phyloP scores from a whole-genome alignment of 345 rosid species.

The Acer yangbiense region DNA sequence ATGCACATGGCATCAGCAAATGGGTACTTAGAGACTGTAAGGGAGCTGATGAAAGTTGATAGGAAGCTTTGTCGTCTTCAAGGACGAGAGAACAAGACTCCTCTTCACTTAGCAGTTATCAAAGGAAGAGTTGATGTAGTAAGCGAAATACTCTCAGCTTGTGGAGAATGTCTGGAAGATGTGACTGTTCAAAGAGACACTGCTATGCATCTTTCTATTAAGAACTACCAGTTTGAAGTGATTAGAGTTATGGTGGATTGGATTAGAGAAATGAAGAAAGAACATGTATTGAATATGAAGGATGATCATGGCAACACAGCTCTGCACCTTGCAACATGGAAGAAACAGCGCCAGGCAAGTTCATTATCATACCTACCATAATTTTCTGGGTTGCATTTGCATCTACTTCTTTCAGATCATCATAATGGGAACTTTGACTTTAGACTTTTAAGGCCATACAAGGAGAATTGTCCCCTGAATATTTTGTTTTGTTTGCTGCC shows the following conservation, averaged over 20 bases:
- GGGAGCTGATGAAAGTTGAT: conserved; percentile 36
- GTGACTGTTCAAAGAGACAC: conserved; percentile 41
- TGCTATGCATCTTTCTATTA: conserved; percentile 47
- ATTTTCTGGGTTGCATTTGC: no score
- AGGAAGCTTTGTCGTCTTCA: conserved; percentile 30
- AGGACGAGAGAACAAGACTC: conserved; percentile 42
- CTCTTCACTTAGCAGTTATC: conserved; percentile 41
- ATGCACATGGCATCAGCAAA: conserved; percentile 48
- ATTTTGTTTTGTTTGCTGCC: no score
- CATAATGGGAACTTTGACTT: no score
- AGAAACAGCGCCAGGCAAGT: conserved; percentile 42
- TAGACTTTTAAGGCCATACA: no score
- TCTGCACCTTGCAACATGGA: conserved; percentile 50
- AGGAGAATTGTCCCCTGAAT: no score
- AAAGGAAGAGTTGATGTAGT: conserved; percentile 40
- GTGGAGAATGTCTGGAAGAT: conserved; percentile 39
- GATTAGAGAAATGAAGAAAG: conserved; percentile 32
- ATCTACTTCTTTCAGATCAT: no score
- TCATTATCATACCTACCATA: no score
- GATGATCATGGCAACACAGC: conserved; percentile 46
- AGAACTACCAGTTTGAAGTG: conserved; percentile 31
- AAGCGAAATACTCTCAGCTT: conserved; percentile 37
- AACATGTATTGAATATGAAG: conserved; percentile 32
- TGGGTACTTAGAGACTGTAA: conserved; percentile 38
- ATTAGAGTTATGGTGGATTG: conserved; percentile 34